Evolutionary conservation across 2,329 filamentous ascomycete genomes (phyloP), one percentile per base, ranked within the genome.

Genomic region (Ceratocystis alfenasii): DNA sequence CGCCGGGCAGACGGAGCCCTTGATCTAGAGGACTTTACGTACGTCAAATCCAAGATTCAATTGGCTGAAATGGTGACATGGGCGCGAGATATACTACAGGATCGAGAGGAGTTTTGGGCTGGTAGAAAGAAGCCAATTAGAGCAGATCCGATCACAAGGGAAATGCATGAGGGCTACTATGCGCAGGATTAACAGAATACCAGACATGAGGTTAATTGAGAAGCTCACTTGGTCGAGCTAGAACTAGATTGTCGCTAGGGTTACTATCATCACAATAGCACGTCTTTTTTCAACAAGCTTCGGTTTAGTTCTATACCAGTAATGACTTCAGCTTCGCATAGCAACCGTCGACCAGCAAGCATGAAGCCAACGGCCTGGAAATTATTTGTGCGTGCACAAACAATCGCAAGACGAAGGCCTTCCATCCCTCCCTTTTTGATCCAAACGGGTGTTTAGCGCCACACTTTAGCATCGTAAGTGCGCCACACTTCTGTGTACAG

Each of bases 1-100:
- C 87, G 88, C 71, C 77, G 81, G 12, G 80, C 84, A 63, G 76
- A 85, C 66, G 83, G 84, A 36, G 76, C 78, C 69, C 75, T 90
- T 46, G 90, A 97, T 74, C 78, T 99, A 63, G 85, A 88, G 64
- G 94, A 99, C 77, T 97, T 99, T 71, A 83, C 85, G 0, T 87
- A 88, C 73, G 94, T 96, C 1, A 83, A 88, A 6, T 81, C 78
- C 59, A 84, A 83, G 71, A 87, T 97, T 70, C 80, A 81, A 65
- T 79, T 95, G 69, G 83, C 85, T 0, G 93, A 96, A 77, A 88
- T 91, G 70, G 84, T 86, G 77, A 82, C 78, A 15, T 97, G 93
- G 93, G 88, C 87, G 0, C 80, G 83, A 28, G 85, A 90, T 69
- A 78, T 96, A 44, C 77, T 97, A 69, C 78, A 80, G 71, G 93